These are phyloP conservation scores for Fusarium sp. DNA, from an alignment of 2,329 filamentous ascomycete species.

Conservation along the genomic window DNA sequence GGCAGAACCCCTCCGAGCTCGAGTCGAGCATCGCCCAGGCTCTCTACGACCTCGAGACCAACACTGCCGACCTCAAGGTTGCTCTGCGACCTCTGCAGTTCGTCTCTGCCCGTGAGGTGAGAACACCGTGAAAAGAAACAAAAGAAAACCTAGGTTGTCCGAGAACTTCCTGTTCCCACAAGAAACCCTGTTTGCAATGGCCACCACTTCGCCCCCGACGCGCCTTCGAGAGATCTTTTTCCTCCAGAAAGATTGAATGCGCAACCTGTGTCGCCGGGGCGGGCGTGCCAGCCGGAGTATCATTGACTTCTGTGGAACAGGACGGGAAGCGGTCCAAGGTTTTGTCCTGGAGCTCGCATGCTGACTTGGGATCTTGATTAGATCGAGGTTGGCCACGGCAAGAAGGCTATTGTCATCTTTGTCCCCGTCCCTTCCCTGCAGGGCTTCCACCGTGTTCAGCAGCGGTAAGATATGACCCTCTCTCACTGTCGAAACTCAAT, in stretches of 20 bases:
- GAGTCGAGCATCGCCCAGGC: conserved; percentile 96
- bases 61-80: conserved; percentile 97
- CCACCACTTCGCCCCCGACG: conserved; percentile 42
- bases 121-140: conserved; percentile 55
- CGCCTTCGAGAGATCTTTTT: conserved; percentile 37
- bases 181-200: conserved; percentile 47
- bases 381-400: conserved; percentile 99
- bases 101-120: conserved; percentile 99
- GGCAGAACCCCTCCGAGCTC: conserved; percentile 95
- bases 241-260: conserved; percentile 30
- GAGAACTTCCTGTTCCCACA: conserved; percentile 55
- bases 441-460: conserved; percentile 99
- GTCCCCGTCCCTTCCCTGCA: conserved; percentile 98
- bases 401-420: conserved; percentile 99
- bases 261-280: conserved; percentile 39
- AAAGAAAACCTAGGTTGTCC: conserved; percentile 17
- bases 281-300: conserved; percentile 48
- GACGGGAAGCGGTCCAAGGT: conserved; percentile 79
- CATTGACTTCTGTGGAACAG: conserved; percentile 66
- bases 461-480: conserved; percentile 75
- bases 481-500: no score
- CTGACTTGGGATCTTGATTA: conserved; percentile 74
- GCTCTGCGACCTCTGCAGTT: conserved; percentile 98
- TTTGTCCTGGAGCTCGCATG: conserved; percentile 76
- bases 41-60: conserved; percentile 98